phyloP scores from a whole-genome alignment of 805 yeast species.

The Kodamaea jinghongensis region DNA sequence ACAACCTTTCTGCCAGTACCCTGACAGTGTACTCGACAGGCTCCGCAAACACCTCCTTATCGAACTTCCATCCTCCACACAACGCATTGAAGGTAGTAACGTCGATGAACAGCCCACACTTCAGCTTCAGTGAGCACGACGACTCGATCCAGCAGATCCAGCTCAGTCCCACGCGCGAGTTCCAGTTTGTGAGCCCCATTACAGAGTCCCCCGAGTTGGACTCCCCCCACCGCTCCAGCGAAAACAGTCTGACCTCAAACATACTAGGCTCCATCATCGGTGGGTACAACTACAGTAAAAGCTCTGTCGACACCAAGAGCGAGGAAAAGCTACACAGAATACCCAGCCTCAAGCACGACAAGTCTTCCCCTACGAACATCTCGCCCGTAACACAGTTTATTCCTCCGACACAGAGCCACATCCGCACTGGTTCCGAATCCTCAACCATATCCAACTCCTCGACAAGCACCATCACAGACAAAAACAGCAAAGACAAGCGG shows the following conservation, averaged over 20 bases:
- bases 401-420: constrained; percentile 16
- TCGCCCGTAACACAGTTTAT: background rate
- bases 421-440: constrained; percentile 35
- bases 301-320: constrained; percentile 15
- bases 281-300: constrained; percentile 27
- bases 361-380: too few species aligned
- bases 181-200: constrained; percentile 17
- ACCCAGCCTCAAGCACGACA: background rate
- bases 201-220: constrained; percentile 13
- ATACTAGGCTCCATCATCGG: constrained; percentile 29
- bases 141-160: constrained; percentile 21
- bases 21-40: too few species aligned
- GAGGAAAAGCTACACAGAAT: background rate
- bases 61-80: too few species aligned
- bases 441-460: constrained; percentile 33
- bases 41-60: too few species aligned
- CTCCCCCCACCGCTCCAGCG: constrained; percentile 16
- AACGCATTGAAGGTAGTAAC: background rate
- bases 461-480: constrained; percentile 29
- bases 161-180: constrained; percentile 11
- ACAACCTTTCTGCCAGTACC: too few species aligned
- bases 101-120: constrained; percentile 8
- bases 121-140: constrained; percentile 27
- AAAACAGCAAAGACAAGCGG: constrained; percentile 35
- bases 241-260: constrained; percentile 22